Base-by-base conservation (phyloP, 2,329 filamentous ascomycete species). In the Acrocalymma vagum region DNA sequence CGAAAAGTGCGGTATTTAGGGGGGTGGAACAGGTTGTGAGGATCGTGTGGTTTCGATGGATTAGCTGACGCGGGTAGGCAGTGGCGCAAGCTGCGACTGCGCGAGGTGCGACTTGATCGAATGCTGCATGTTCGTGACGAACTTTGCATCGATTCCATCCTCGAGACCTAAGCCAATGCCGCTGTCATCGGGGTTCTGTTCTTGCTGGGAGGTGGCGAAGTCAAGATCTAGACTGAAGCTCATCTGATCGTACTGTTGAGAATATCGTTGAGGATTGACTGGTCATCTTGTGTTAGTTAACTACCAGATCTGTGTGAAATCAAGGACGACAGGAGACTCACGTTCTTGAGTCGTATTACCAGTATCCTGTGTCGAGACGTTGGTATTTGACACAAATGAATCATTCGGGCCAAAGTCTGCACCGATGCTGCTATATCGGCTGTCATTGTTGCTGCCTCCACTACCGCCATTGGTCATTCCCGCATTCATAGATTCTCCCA, bases 381-480 rank as follows among this genome's bases (percentile, higher is more conserved):
- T 55, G n/a, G 53, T 53, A 5, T 47, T 59, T 3, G 58, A 57
- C 49, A 65, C 62, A 48, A 70, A 69, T 14, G 58, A 63, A 24
- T 64, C 58, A 23, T 53, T 57, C n/a, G 63, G 55, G 10, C 53
- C 61, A 31, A 70, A 69, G 20, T 70, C 67, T 28, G 63, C 63
- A 35, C 63, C 65, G 10, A 70, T 55, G 39, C 68, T 71, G 49
- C 66, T 70, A 37, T 65, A 69, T 15, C 68, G 60, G 39, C 65
- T 70, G 10, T 70, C 64, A 24, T 68, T 60, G 51, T 70, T 69
- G 45, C 63, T 70, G n/a, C n/a, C n/a, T 10, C 60, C 66, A 25
- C 63, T 66, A n/a, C 61, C 64, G 4, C 58, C 63, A 29, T 66
- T 67, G 29, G 53, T 54, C 45, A 66, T 55, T 16, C 54, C 58